These are phyloP conservation scores for Melaleuca quinquenervia DNA, from an alignment of 345 rosid species.

Conservation along the genomic window DNA sequence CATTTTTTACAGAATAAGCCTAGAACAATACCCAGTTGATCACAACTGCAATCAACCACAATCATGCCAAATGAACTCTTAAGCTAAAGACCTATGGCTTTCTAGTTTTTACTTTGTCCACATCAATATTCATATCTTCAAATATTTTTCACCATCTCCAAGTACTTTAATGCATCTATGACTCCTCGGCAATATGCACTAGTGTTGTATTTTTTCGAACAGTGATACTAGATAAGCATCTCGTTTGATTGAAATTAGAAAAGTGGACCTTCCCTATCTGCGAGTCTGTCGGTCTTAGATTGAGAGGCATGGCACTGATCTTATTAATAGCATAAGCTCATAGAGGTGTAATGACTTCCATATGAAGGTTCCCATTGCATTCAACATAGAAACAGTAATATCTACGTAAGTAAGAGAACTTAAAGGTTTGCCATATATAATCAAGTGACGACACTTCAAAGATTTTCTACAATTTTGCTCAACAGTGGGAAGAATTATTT, in stretches of 20 bases:
- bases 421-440: not conserved
- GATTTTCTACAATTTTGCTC: not conserved
- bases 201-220: not conserved
- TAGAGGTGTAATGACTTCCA: not conserved
- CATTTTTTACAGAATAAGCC: not conserved
- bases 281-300: not conserved
- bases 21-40: not conserved
- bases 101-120: not conserved
- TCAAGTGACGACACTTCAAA: not conserved
- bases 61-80: not conserved
- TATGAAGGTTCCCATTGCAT: not conserved
- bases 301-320: not conserved
- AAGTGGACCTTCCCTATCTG: not conserved
- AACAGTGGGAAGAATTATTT: not conserved
- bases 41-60: not conserved
- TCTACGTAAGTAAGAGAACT: not conserved
- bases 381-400: not conserved
- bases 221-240: not conserved
- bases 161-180: not conserved
- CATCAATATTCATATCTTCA: not conserved
- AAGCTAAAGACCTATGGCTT: not conserved
- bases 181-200: not conserved
- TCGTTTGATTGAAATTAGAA: not conserved
- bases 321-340: not conserved
- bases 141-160: not conserved